Percentiles rank a stretch among this genome's conserved stretches.
Evolutionary conservation across 1,284 basidiomycete species (phyloP).

Genomic region (Ceratobasidium sp.): DNA sequence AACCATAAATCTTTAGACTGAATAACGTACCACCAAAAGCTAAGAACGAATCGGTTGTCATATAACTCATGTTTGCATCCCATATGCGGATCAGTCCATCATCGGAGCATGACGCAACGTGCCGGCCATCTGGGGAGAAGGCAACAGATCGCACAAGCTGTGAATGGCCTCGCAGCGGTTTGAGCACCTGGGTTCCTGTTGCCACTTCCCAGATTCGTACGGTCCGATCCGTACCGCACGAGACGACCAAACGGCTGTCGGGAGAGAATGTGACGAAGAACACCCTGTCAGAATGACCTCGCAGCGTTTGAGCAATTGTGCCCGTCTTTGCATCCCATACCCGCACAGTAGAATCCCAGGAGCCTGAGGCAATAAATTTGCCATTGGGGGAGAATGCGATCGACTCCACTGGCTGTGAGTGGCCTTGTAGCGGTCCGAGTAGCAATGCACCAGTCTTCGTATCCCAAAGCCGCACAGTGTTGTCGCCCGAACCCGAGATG

Average conservation of each 20-base stretch:
- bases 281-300: neutral
- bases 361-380: constrained; percentile 10
- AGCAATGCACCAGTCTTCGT: constrained; percentile 45
- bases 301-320: neutral
- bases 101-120: neutral
- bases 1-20: neutral
- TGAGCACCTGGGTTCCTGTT: neutral
- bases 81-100: neutral
- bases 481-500: constrained; percentile 59
- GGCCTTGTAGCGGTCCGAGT: neutral
- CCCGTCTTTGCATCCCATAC: constrained; percentile 28
- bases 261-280: neutral
- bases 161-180: neutral
- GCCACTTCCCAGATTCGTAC: constrained; percentile 7
- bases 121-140: neutral
- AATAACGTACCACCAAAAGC: neutral
- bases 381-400: constrained; percentile 20
- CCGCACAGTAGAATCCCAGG: constrained; percentile 20
- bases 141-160: neutral
- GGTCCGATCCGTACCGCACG: neutral
- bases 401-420: neutral
- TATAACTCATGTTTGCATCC: neutral
- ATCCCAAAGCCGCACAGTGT: constrained; percentile 62
- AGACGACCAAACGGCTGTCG: neutral
- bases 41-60: neutral